These are phyloP conservation scores for Cryptomeria japonica DNA, from an alignment of 75 land plant genomes.

Conservation along the genomic window DNA sequence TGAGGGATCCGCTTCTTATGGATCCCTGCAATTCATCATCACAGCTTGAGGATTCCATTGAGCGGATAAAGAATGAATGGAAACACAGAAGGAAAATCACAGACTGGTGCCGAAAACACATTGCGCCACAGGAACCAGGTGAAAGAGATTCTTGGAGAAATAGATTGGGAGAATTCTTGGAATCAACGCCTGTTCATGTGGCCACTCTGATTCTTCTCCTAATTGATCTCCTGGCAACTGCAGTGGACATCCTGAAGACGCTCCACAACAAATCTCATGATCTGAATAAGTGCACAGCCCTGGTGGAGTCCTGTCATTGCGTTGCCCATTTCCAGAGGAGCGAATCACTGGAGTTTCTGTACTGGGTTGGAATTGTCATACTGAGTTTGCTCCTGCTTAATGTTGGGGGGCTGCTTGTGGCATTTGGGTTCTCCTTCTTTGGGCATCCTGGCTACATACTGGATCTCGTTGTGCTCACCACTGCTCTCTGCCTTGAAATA, in stretches of 20 bases:
- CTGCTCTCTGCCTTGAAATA: conserved; percentile 53
- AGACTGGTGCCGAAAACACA: neutral
- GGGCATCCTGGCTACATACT: conserved; percentile 49
- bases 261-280: conserved; percentile 32
- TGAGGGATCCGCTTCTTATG: neutral
- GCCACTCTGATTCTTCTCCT: conserved; percentile 39
- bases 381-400: conserved; percentile 38
- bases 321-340: conserved; percentile 25
- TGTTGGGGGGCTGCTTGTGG: conserved; percentile 34
- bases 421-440: conserved; percentile 54
- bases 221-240: conserved; percentile 51
- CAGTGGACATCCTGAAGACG: conserved; percentile 48
- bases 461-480: conserved; percentile 54
- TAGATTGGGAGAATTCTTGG: conserved; percentile 39
- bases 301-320: conserved; percentile 27
- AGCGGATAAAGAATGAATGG: conserved; percentile 1
- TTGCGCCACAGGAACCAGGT: neutral
- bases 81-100: neutral
- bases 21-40: neutral
- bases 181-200: conserved; percentile 43
- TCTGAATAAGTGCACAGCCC: conserved; percentile 19
- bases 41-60: neutral
- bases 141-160: conserved; percentile 44
- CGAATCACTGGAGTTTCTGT: conserved; percentile 37
- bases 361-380: conserved; percentile 50